Evolutionary conservation across 2,329 filamentous ascomycete genomes (phyloP).

Genomic region (Colletotrichum sp.): DNA sequence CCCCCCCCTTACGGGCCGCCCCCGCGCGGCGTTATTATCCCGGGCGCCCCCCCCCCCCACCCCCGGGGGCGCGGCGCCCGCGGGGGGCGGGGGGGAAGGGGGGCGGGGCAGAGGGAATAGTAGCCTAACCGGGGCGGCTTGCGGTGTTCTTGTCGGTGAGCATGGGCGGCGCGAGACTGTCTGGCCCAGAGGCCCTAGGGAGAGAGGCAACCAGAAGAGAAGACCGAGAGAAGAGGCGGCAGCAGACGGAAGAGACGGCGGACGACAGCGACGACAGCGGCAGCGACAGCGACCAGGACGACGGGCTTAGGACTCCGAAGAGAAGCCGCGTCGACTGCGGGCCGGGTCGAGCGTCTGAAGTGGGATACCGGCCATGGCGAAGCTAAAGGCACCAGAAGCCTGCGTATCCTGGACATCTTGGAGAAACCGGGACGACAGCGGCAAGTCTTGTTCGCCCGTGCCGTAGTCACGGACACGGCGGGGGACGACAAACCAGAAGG

Average conservation of each 20-base stretch:
- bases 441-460: not conserved
- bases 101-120: not conserved
- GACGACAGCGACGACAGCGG: not conserved
- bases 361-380: not conserved
- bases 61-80: too few species aligned
- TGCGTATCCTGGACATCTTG: not conserved
- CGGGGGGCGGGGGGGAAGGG: too few species aligned
- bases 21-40: too few species aligned
- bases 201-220: not conserved
- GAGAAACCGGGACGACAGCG: not conserved
- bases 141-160: not conserved
- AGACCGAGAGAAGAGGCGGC: not conserved
- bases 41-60: too few species aligned
- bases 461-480: not conserved
- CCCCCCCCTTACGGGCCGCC: too few species aligned
- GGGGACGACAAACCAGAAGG: not conserved
- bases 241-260: not conserved
- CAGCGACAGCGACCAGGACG: not conserved
- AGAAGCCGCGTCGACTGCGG: not conserved
- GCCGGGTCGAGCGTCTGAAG: not conserved
- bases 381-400: not conserved
- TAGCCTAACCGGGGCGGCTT: not conserved
- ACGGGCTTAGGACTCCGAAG: not conserved
- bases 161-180: not conserved
- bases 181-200: not conserved